Conservation (phyloP, 1,284 basidiomycete species). For the Ceratobasidium sp. region DNA sequence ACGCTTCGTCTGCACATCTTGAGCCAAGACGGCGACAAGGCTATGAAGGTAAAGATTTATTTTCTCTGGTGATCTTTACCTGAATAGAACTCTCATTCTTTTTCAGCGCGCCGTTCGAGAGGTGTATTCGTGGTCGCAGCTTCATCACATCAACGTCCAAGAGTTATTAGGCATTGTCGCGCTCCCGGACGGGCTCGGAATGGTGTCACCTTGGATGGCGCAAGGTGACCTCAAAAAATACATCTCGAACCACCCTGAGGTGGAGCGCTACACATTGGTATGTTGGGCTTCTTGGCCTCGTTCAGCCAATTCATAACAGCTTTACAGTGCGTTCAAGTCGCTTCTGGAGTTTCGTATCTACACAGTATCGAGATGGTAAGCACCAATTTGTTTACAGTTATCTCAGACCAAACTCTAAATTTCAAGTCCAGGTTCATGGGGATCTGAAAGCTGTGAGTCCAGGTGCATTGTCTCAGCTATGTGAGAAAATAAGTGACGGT, state of each 20-base stretch:
- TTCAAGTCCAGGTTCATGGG: slow-evolving; percentile 1
- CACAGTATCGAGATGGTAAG: slow-evolving; percentile 14
- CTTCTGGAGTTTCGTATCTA: slow-evolving; percentile 16
- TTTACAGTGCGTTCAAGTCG: slow-evolving; percentile 4
- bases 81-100: too few species aligned
- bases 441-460: slow-evolving; percentile 29
- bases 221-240: slow-evolving; percentile 13
- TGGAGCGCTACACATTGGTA: slow-evolving; percentile 10
- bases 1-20: not conserved
- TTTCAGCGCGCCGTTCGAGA: slow-evolving; percentile 28
- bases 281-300: not conserved
- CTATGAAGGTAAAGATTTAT: slow-evolving; percentile 12
- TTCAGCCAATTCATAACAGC: not conserved
- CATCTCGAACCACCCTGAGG: slow-evolving; percentile 7
- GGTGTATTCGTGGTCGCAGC: slow-evolving; percentile 20
- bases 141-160: slow-evolving; percentile 9
- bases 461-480: too few species aligned
- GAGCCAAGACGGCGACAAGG: not conserved
- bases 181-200: slow-evolving; percentile 14
- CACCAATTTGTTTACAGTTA: not conserved
- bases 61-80: too few species aligned
- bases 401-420: not conserved
- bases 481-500: too few species aligned
- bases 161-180: slow-evolving; percentile 17
- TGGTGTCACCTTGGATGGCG: slow-evolving; percentile 24